Conservation (phyloP, 2,329 filamentous ascomycete species). For the Escovopsis weberi region DNA sequence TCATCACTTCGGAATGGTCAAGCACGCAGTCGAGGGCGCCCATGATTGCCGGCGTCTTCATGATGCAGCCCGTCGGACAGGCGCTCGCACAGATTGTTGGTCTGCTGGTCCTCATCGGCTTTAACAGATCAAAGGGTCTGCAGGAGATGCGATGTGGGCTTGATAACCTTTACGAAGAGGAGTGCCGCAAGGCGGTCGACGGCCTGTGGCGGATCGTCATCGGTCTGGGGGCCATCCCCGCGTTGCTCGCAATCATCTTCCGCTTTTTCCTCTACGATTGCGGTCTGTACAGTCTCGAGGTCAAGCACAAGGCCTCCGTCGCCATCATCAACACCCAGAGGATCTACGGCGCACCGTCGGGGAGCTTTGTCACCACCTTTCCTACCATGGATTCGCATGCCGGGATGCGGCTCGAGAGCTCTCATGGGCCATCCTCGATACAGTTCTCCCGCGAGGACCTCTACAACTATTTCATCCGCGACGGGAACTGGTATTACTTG, state of each 20-base stretch:
- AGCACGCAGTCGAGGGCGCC: slow-evolving; percentile 48
- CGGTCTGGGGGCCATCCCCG: slow-evolving; percentile 49
- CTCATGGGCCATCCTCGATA: slow-evolving; percentile 25
- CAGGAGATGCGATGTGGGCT: slow-evolving; percentile 33
- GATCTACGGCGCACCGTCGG: slow-evolving; percentile 33
- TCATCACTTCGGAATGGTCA: slow-evolving; percentile 53
- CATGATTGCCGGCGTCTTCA: slow-evolving; percentile 54
- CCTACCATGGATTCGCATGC: slow-evolving; percentile 10
- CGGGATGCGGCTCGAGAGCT: slow-evolving; percentile 17
- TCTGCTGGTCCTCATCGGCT: slow-evolving; percentile 35
- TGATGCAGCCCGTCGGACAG: slow-evolving; percentile 56
- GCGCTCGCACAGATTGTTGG: slow-evolving; percentile 49
- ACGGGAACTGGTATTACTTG: slow-evolving; percentile 22
- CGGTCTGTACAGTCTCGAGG: slow-evolving; percentile 49
- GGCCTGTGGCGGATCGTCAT: slow-evolving; percentile 54
- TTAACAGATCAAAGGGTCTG: slow-evolving; percentile 26
- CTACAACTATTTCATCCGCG: slow-evolving; percentile 34
- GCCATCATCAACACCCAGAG: slow-evolving; percentile 45
- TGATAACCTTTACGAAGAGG: slow-evolving; percentile 27
- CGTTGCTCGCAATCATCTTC: slow-evolving; percentile 48
- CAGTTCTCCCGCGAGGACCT: slow-evolving; percentile 35
- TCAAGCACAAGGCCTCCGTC: slow-evolving; percentile 44
- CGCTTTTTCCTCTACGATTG: slow-evolving; percentile 54
- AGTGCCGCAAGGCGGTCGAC: slow-evolving; percentile 36
- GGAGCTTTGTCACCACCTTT: slow-evolving; percentile 8